Evolutionary conservation across 352 stramenopile species (phyloP), one percentile per base, ranked within the genome.

Genomic region (Lagenidium giganteum): DNA sequence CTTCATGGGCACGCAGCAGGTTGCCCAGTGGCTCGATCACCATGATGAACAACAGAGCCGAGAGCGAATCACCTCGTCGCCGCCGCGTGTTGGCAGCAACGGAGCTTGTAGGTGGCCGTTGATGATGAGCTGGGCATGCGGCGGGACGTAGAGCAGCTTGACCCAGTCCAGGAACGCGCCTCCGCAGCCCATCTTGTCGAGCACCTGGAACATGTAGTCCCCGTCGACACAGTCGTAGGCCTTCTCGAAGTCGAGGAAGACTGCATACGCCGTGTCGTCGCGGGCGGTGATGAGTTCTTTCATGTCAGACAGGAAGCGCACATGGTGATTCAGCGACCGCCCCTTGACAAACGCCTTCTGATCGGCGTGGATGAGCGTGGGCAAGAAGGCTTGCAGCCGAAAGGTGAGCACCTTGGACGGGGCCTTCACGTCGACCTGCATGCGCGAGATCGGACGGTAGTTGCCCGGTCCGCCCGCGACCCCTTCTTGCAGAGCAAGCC

Each of bases 181-280:
- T 0, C 57, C 57, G 21, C 53, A 47, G 4, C 38, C 34, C 46
- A 63, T 54, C 14, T 24, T 11, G 3, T 31, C 33, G 13, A 67
- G 45, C 3, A 67, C 34, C 2, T 39, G 27, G 3, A 40, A 24
- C 24, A 63, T 38, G 27, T 63, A 62, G 32, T 1, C 13, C 40
- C 47, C 47, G 34, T 55, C 30, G 12, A 63, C 57, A 12, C 51
- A 46, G 42, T 54, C 54, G 14, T 61, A 65, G 0, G 51, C 57
- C 38, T 66, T 66, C 9, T 44, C 42, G 18, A 61, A 61, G 24
- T 61, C 49, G 16, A 65, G 37, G 27, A 65, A 65, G 1, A 49
- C 24, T 4, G 52, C 57, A 23, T 44, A 35, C 6, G 29, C 36
- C 8, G 51, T 38, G 1, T 46, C 3, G 0, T 58, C 39, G 14